These are phyloP conservation scores for Lepiota venenata DNA, from an alignment of 768 basidiomycete genomes.

Conservation along the genomic window DNA sequence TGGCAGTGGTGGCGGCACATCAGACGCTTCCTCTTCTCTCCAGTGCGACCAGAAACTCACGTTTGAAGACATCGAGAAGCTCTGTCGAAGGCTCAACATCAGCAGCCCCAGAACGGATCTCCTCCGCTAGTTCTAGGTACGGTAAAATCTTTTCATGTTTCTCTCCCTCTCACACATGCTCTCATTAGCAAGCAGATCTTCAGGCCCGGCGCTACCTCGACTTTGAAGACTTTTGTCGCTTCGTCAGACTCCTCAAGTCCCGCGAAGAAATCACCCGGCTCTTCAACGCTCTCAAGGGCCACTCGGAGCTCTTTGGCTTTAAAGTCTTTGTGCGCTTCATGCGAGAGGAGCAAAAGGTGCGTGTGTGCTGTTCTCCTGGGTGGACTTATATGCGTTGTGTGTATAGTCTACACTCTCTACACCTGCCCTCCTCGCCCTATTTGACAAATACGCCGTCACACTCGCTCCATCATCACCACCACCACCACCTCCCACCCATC, in stretches of 20 bases:
- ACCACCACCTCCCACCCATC: constrained; percentile 7
- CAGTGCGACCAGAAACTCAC: constrained; percentile 57
- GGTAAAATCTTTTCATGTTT: constrained; percentile 9
- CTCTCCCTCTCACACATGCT: constrained; percentile 8
- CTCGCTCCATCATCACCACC: constrained; percentile 3
- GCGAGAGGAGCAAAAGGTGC: constrained; percentile 41
- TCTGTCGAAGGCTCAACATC: constrained; percentile 73
- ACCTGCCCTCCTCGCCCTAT: constrained; percentile 33
- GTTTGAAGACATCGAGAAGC: constrained; percentile 71
- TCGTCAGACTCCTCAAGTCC: constrained; percentile 81
- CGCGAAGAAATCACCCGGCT: constrained; percentile 77
- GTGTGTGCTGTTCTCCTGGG: too few relatives aligned
- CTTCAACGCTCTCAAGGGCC: constrained; percentile 42
- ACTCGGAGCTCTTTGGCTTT: constrained; percentile 35
- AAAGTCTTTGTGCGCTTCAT: constrained; percentile 43
- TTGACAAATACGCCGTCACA: constrained; percentile 32
- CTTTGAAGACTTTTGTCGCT: constrained; percentile 77
- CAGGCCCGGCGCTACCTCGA: constrained; percentile 59
- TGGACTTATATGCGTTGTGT: constrained; percentile 3
- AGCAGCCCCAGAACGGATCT: constrained; percentile 60
- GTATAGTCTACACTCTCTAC: constrained; percentile 34
- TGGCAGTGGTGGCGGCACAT: too few relatives aligned
- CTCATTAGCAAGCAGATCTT: constrained; percentile 62
- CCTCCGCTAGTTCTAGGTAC: constrained; percentile 54
- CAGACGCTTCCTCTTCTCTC: constrained; percentile 55